Evolutionary conservation across 2,329 filamentous ascomycete genomes (phyloP).

Genomic region (Ramularia endophylla): DNA sequence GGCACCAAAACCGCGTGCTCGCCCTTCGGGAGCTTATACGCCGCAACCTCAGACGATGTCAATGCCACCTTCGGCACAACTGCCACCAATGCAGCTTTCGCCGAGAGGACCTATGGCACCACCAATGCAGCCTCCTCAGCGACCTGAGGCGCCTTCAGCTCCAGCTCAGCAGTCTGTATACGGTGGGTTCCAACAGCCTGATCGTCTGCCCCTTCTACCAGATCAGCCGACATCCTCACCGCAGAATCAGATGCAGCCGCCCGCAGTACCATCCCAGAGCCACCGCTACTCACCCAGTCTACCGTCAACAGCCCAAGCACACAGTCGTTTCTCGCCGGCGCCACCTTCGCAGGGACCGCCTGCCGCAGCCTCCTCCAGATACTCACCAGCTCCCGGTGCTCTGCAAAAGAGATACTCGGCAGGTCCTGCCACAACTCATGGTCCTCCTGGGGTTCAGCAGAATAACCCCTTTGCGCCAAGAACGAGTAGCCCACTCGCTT

Average conservation of each 20-base stretch:
- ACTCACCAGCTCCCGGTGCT: conserved; percentile 51
- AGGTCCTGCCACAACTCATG: conserved; percentile 24
- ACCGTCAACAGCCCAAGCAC: conserved; percentile 14
- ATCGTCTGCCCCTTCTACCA: conserved; percentile 34
- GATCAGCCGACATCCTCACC: conserved; percentile 30
- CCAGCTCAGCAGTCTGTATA: conserved; percentile 20
- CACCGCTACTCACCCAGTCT: conserved; percentile 23
- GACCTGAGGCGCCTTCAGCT: conserved; percentile 16
- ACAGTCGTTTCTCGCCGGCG: conserved; percentile 20
- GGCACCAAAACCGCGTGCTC: conserved; percentile 34
- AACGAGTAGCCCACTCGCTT: conserved; percentile 59
- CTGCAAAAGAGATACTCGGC: conserved; percentile 35
- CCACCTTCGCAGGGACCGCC: conserved; percentile 35
- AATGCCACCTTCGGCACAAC: conserved; percentile 11
- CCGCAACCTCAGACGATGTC: conserved; percentile 17
- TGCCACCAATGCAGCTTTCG: conserved; percentile 14
- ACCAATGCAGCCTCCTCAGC: conserved; percentile 12
- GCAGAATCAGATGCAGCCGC: conserved; percentile 5
- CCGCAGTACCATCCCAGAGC: conserved; percentile 13
- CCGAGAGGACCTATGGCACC: conserved; percentile 17
- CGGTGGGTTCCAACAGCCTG: conserved; percentile 35
- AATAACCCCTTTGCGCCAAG: conserved; percentile 54
- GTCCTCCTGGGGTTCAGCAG: conserved; percentile 27
- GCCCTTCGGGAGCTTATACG: conserved; percentile 24
- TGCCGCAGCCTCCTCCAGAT: conserved; percentile 35